These are phyloP conservation scores for Peronospora belbahrii DNA, from an alignment of 352 stramenopile genomes.

Conservation along the genomic window DNA sequence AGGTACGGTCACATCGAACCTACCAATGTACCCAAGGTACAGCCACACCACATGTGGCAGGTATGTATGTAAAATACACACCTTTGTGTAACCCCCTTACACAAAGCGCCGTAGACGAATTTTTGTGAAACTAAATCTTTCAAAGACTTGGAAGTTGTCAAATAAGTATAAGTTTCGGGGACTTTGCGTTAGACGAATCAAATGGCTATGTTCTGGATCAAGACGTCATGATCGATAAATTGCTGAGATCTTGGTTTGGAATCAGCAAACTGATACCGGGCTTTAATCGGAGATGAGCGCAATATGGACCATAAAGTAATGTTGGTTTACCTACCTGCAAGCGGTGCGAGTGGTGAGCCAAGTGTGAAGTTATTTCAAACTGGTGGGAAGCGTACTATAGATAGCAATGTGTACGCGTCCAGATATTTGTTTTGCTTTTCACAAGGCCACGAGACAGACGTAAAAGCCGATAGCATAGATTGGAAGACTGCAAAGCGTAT, in stretches of 20 bases:
- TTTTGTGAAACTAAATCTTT: too few relatives aligned
- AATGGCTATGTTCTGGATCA: constrained; percentile 17
- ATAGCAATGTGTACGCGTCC: constrained; percentile 21
- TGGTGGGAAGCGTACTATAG: constrained; percentile 29
- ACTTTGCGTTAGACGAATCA: constrained; percentile 7
- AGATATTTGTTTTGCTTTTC: constrained; percentile 22
- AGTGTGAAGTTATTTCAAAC: constrained; percentile 18
- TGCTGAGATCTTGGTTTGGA: constrained; percentile 16
- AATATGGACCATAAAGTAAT: not conserved
- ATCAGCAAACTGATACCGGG: constrained; percentile 10
- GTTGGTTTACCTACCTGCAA: constrained; percentile 5
- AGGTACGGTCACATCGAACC: too few relatives aligned
- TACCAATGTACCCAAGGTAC: too few relatives aligned
- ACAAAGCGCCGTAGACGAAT: too few relatives aligned
- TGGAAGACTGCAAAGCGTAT: not conserved
- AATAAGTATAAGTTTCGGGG: too few relatives aligned
- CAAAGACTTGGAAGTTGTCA: too few relatives aligned
- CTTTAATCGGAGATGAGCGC: constrained; percentile 6
- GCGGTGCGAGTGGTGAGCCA: not conserved
- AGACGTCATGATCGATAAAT: constrained; percentile 10
- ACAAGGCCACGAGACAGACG: too few relatives aligned
- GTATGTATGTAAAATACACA: too few relatives aligned
- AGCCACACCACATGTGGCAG: too few relatives aligned
- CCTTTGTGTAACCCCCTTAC: too few relatives aligned
- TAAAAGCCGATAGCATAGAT: not conserved